Conservation (phyloP, 192 early-diverging fungal species). For the Fimicolochytrium jonesii region DNA sequence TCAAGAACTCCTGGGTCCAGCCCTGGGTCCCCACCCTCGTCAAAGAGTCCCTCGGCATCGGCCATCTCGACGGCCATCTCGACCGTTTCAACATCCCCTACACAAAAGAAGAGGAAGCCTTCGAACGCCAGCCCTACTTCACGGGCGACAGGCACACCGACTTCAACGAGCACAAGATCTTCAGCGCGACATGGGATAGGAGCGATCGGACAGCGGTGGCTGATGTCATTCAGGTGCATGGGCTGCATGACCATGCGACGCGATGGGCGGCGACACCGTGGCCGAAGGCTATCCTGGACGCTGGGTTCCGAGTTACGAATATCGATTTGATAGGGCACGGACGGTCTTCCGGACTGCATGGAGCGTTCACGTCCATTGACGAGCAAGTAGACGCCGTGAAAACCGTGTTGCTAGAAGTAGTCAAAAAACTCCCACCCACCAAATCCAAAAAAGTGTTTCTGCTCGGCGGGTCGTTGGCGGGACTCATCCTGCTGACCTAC, state of each 20-base stretch:
- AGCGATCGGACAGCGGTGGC: background rate
- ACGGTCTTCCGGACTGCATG: conserved; percentile 15
- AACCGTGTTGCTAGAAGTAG: background rate
- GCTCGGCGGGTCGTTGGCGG: conserved; percentile 13
- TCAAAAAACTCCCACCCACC: background rate
- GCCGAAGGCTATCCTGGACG: conserved; percentile 13
- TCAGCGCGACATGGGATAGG: conserved; percentile 3
- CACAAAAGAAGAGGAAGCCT: background rate
- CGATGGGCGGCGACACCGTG: conserved; percentile 19
- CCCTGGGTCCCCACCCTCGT: conserved; percentile 1
- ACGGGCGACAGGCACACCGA: background rate
- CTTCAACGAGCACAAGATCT: background rate
- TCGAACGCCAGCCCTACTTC: background rate
- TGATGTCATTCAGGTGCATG: conserved; percentile 15
- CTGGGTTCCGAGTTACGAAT: conserved; percentile 17
- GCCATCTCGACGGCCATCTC: background rate
- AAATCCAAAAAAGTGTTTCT: conserved; percentile 13
- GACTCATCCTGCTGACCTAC: conserved; percentile 10
- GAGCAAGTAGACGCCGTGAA: conserved; percentile 1
- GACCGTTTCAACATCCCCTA: conserved; percentile 1
- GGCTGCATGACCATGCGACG: conserved; percentile 15
- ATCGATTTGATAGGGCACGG: conserved; percentile 22
- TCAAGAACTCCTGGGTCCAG: background rate
- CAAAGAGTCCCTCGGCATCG: conserved; percentile 2
- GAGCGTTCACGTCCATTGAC: conserved; percentile 13